Base-by-base conservation (phyloP, 371 early-diverging fungal species). In the Circinella umbellata region DNA sequence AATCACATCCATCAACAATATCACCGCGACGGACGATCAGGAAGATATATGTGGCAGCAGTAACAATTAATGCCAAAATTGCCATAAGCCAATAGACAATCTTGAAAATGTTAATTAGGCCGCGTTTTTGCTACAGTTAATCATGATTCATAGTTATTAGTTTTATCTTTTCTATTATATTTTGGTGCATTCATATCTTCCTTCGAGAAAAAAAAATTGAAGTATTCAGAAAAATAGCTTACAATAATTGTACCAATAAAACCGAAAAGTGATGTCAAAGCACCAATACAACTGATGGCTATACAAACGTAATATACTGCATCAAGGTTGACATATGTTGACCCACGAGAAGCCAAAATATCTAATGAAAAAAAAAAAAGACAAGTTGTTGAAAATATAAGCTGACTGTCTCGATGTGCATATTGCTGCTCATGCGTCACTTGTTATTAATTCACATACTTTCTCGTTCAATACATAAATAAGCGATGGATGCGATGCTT, bases 101-200 rank as follows among this genome's bases (percentile, higher is more conserved):
- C 18, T 71, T 73, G 65, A 76, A 76, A 36, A 76, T 39, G 27
- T 59, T 59, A 47, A 71, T 66, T 65, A 76, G 59, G 35, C 61
- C 62, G 10, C 73, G 73, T 48, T 49, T 82, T 70, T 73, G 76
- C 80, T 68, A 77, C 72, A 53, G 72, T 72, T 75, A 73, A 71
- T 65, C 36, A 64, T 67, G 4, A 66, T 64, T 7, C 8, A 4
- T 15, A 5, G n/a, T 51, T n/a, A 27, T 71, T 70, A 54, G 69
- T 71, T 63, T 61, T 66, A 15, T 27, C 64, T 17, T 61, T 42
- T 27, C 63, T 42, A 35, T 59, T 61, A 60, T 34, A 38, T 36
- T 37, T 46, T 53, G 4, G n/a, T 38, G 51, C 7, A 37, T 8
- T 27, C 53, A 62, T 37, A 35, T 62, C 27, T 47, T 27, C 20